Evolutionary conservation across 148 eudicot genomes (phyloP), one percentile per base, ranked within the genome.

Genomic region (Rhododendron molle): DNA sequence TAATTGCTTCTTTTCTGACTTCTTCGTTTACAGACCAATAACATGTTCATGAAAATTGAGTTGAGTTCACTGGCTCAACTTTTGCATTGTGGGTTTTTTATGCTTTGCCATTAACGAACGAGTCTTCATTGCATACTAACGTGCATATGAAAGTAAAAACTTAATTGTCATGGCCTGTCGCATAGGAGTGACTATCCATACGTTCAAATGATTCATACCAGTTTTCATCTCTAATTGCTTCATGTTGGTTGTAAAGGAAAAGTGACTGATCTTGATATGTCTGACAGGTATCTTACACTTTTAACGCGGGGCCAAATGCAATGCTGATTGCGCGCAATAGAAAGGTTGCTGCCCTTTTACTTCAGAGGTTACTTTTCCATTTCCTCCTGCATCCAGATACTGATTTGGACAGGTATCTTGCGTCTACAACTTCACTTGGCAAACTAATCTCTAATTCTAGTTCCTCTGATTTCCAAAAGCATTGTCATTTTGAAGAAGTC

Each of bases 261-360:
- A 38, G 76, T 60, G n/a, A 83, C 60, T 80, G 30, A 67, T 71
- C n/a, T 81, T 69, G 36, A 26, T 40, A 18, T 0, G 36, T 73
- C 85, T 81, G 58, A 85, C 97, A 96, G 99, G 99, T 93, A 81
- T 97, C 99, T 77, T 96, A 96, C 86, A 95, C 99, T 58, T 93
- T 89, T 83, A 93, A 93, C 88, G 96, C 96, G 7, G 94, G 96
- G 89, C 96, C 96, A 60, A 93, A 93, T 83, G 94, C 93, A 81
- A 94, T 93, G 71, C 83, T 93, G 81, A 91, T 93, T 86, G 91
- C 93, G 30, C 90, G 89, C 16, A 88, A 92, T 83, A 89, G 96
- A 89, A 89, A 94, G 76, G 89, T 92, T 76, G 99, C 99, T 81
- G 86, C 99, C 34, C 87, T 84, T 87, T 89, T 96, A 90, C 92